These are phyloP conservation scores for Trametes pubescens DNA, from an alignment of 1,284 basidiomycete species.

Conservation along the genomic window DNA sequence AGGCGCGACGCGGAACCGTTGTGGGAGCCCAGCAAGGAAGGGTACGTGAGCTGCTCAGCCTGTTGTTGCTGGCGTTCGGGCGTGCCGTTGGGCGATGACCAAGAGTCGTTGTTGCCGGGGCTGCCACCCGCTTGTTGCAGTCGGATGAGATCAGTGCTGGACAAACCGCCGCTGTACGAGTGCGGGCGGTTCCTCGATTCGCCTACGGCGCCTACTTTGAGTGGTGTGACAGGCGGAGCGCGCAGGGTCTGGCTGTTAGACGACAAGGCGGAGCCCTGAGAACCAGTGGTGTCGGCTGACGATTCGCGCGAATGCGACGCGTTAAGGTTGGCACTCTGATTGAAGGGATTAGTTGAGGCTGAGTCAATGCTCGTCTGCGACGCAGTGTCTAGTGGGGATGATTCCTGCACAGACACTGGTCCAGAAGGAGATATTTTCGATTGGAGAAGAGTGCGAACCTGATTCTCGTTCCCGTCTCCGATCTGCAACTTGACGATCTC, in stretches of 20 bases:
- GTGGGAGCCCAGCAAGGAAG: slow-evolving; percentile 61
- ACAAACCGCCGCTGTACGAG: slow-evolving; percentile 80
- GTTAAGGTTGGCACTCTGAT: slow-evolving; percentile 57
- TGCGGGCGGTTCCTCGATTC: slow-evolving; percentile 79
- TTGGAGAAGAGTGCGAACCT: slow-evolving; percentile 71
- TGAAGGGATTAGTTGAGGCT: slow-evolving; percentile 66
- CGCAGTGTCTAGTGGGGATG: slow-evolving; percentile 75
- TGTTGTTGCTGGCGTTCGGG: slow-evolving; percentile 45
- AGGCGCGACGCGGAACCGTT: slow-evolving; percentile 47
- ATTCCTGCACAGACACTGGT: slow-evolving; percentile 65
- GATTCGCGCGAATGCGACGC: slow-evolving; percentile 77
- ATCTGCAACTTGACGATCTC: slow-evolving; percentile 78
- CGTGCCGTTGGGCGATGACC: slow-evolving; percentile 42
- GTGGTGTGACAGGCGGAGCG: slow-evolving; percentile 54
- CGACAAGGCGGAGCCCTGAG: slow-evolving; percentile 61
- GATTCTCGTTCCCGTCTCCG: slow-evolving; percentile 59
- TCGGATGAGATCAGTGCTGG: slow-evolving; percentile 73
- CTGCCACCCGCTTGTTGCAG: slow-evolving; percentile 71
- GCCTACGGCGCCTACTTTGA: slow-evolving; percentile 57
- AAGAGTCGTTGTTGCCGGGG: slow-evolving; percentile 41
- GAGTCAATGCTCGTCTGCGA: slow-evolving; percentile 76
- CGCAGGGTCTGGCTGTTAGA: slow-evolving; percentile 65
- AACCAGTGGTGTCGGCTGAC: slow-evolving; percentile 72
- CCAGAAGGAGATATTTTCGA: slow-evolving; percentile 57
- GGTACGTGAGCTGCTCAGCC: slow-evolving; percentile 72